Base-by-base conservation (phyloP, 2,329 filamentous ascomycete genomes). In the Chaetomium sp. region DNA sequence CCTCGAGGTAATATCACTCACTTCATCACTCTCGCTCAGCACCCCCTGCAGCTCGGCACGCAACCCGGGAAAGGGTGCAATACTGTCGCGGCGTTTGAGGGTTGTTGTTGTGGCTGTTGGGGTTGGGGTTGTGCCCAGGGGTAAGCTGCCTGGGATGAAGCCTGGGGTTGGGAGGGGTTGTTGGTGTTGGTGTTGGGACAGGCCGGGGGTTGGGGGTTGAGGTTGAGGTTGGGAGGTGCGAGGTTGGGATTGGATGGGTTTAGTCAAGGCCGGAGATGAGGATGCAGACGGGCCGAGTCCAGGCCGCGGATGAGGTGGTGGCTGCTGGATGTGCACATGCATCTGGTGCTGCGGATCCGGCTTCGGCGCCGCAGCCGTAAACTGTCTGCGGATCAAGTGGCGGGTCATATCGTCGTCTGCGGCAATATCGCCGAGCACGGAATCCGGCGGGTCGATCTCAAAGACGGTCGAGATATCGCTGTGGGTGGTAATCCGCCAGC, bases 391-490 rank as follows among this genome's bases (percentile, higher is more conserved):
- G 59, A 84, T 82, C 60, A 83, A 71, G 61, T 83, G 79, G 37
- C 75, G 76, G 6, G 79, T 81, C 59, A 84, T 68, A 53, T 82
- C 76, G 61, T 85, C 82, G 60, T 84, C 81, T 4, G 78, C 78
- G 0, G 79, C 72, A 43, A 84, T 83, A 46, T 82, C 79, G 11
- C 79, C 71, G 49, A 78, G 73, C 4, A 83, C 76, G 35, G 74
- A 75, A 49, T 86, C 79, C 2, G 87, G 87, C 5, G 86, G 85
- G 42, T 86, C 78, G 33, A 85, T 76, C 51, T 89, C 84, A 59
- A 91, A 91, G 1, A 90, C 87, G 9, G 84, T 80, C 46, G 86
- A 81, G 37, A 91, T 76, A 66, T 89, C 87, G 19, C 85, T 80
- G 67, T 90, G 86, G 7, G 83, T 84, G 6, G 84, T 86, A 66